Conservation (phyloP, 257 asterid genomes). For the Solanum corneliomulleri region DNA sequence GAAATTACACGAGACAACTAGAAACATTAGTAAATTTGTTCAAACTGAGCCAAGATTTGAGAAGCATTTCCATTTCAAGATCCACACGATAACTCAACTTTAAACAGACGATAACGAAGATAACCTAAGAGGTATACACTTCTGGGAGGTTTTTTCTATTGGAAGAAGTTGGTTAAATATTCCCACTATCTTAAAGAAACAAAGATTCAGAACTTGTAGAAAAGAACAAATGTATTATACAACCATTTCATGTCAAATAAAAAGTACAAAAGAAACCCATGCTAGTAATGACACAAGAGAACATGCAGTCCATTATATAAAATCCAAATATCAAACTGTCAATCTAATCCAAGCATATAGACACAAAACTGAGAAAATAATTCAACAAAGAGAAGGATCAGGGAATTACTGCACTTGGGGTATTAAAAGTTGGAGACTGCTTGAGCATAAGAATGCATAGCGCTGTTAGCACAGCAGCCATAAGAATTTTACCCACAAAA, state of each 20-base stretch:
- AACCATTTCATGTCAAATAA: background rate
- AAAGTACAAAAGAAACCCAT: background rate
- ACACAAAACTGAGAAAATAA: background rate
- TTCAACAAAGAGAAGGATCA: background rate
- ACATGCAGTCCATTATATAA: background rate
- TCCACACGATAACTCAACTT: background rate
- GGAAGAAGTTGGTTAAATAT: background rate
- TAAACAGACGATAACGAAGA: background rate
- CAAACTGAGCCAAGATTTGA: background rate
- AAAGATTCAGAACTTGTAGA: background rate
- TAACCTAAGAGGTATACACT: background rate
- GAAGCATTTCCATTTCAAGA: background rate
- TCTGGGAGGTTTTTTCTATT: background rate
- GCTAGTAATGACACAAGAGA: background rate
- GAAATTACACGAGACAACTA: background rate
- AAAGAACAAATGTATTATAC: background rate
- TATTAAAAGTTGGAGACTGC: conserved; percentile 28
- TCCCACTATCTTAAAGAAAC: background rate
- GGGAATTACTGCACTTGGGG: conserved; percentile 22
- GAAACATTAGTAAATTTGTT: background rate
- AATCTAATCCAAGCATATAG: background rate
- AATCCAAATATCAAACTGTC: background rate
- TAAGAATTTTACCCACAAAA: conserved; percentile 26
- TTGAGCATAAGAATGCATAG: conserved; percentile 34
- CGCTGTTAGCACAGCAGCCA: conserved; percentile 31